Conservation (phyloP, 805 yeast genomes). For the Lipomyces lipofer region DNA sequence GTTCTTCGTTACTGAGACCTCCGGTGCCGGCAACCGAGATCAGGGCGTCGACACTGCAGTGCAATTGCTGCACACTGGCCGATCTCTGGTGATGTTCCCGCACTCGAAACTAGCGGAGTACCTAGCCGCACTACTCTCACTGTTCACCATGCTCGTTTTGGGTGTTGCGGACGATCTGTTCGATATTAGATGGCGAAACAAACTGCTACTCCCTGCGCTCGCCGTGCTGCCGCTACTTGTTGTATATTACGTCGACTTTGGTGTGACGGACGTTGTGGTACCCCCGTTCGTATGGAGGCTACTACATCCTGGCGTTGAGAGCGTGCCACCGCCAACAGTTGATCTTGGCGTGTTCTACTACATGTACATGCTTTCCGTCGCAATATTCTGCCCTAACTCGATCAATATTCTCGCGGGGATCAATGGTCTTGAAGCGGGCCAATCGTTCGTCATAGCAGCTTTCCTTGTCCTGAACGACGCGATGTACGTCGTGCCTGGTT, state of each 20-base stretch:
- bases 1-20: conserved; percentile 59
- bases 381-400: conserved; percentile 94
- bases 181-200: conserved; percentile 96
- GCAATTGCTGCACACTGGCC: conserved; percentile 26
- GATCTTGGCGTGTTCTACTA: conserved; percentile 83
- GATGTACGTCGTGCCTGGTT: conserved; percentile 55
- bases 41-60: conserved; percentile 39
- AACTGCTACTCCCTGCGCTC: conserved; percentile 90
- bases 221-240: conserved; percentile 89
- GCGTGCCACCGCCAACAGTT: conserved; percentile 48
- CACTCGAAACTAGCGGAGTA: conserved; percentile 78
- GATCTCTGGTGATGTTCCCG: conserved; percentile 52
- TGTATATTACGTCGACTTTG: conserved; percentile 91
- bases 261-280: conserved; percentile 81
- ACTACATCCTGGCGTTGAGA: conserved; percentile 35
- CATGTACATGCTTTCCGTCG: conserved; percentile 83
- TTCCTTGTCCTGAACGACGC: conserved; percentile 75
- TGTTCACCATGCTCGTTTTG: conserved; percentile 77
- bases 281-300: conserved; percentile 63
- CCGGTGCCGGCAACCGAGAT: conserved; percentile 61
- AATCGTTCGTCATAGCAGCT: conserved; percentile 73
- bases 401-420: conserved; percentile 95
- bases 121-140: conserved; percentile 77
- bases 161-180: conserved; percentile 94
- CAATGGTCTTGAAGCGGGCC: conserved; percentile 96